Evolutionary conservation across 371 early-diverging fungal genomes (phyloP).

Genomic region (Mortierella sp.): DNA sequence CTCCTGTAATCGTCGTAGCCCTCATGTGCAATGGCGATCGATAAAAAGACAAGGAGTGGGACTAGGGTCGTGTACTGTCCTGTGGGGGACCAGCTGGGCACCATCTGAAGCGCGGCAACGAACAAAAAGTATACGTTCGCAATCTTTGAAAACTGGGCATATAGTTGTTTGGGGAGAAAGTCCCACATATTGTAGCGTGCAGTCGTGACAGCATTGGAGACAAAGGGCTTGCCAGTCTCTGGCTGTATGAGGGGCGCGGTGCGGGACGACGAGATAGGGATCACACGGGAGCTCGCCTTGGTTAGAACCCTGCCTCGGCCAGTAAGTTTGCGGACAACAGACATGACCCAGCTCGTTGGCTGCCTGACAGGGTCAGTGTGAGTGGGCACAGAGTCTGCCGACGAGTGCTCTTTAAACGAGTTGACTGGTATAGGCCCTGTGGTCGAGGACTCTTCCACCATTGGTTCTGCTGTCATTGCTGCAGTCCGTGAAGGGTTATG

Average conservation of each 20-base stretch:
- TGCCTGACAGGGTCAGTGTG: background rate
- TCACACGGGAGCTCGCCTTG: conserved; percentile 23
- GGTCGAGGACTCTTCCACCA: background rate
- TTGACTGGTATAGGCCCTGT: conserved; percentile 6
- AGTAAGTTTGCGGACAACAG: conserved; percentile 10
- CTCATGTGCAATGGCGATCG: conserved; percentile 90
- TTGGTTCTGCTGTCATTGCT: conserved; percentile 1
- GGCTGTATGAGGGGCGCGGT: conserved; percentile 51
- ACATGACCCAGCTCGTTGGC: conserved; percentile 6
- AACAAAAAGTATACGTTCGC: conserved; percentile 96
- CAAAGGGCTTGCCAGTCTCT: conserved; percentile 58
- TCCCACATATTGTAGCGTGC: conserved; percentile 87
- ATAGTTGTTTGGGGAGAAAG: conserved; percentile 90
- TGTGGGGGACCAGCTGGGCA: conserved; percentile 80
- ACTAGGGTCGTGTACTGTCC: conserved; percentile 85
- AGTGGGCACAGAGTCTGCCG: background rate
- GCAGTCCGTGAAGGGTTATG: conserved; percentile 4
- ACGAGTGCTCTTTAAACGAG: conserved; percentile 22
- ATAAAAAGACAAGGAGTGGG: conserved; percentile 83
- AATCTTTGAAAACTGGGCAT: conserved; percentile 87
- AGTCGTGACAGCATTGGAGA: conserved; percentile 79
- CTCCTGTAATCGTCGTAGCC: conserved; percentile 87
- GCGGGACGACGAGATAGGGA: conserved; percentile 47
- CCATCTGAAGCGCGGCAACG: conserved; percentile 79
- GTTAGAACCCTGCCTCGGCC: conserved; percentile 22